A percentile compares a stretch with the other conserved stretches of the same genome.
Conservation (phyloP, 768 basidiomycete species). For the Kwoniella sp. region DNA sequence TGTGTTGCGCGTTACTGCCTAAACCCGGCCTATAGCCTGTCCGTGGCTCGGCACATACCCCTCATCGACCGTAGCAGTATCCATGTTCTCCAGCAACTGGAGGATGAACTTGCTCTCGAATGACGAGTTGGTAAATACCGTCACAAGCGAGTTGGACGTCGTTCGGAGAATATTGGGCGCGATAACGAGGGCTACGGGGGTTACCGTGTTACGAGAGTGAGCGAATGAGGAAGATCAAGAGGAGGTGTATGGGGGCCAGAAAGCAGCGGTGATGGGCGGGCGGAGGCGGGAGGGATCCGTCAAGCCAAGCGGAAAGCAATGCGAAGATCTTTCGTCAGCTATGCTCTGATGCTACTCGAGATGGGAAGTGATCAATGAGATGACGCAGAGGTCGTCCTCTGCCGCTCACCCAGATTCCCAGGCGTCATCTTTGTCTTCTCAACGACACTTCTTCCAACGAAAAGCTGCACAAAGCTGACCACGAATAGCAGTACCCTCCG, state of each 20-base stretch:
- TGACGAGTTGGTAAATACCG: conserved; percentile 89
- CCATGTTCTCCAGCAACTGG: conserved; percentile 77
- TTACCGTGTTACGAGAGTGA: neutral
- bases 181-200: conserved; percentile 71
- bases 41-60: conserved; percentile 80
- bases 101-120: conserved; percentile 89
- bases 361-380: too few relatives aligned
- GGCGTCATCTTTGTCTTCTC: conserved; percentile 73
- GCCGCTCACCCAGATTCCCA: conserved; percentile 66
- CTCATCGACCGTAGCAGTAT: conserved; percentile 72
- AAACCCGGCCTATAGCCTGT: conserved; percentile 34
- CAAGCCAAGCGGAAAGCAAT: too few relatives aligned
- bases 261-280: neutral
- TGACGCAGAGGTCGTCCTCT: too few relatives aligned
- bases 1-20: neutral
- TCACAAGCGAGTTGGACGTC: conserved; percentile 79
- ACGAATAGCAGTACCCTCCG: conserved; percentile 83
- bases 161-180: conserved; percentile 87
- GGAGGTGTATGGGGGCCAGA: too few relatives aligned
- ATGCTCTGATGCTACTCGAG: neutral
- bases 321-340: too few relatives aligned
- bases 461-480: conserved; percentile 86
- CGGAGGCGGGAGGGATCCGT: too few relatives aligned
- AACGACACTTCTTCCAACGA: conserved; percentile 76
- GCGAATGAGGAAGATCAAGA: neutral